Evolutionary conservation across 345 rosid genomes (phyloP), one percentile per base, ranked within the genome.

Genomic region (Sapria himalayana): DNA sequence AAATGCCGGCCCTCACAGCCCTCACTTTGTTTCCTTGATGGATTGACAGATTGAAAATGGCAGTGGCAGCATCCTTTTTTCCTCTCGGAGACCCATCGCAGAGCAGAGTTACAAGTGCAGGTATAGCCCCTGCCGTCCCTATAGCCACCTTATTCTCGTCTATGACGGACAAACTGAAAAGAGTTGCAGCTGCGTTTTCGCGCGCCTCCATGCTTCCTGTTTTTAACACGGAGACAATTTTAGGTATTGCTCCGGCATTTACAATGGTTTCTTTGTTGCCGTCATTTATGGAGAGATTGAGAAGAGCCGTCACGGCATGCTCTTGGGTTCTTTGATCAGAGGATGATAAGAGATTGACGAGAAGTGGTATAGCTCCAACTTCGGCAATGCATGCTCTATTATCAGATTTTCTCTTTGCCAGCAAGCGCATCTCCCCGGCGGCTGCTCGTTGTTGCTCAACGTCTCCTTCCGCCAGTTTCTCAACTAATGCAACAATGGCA

Each of bases 21-120:
- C 98, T 80, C 0, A 81, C 93, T 54, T 82, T 89, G 58, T 89
- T 89, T 22, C 98, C 98, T 48, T 89, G 98, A 59, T 89, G 82
- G 56, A 89, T 82, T 13, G 78, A 72, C 9, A 89, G 76, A 51
- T 89, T 89, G 58, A 89, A 89, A 15, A 82, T 79, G 3, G 98
- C 94, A n/a, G 93, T 82, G 19, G 94, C 93, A 9, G 98, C 98
- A 39, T 89, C 93, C 49, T 82, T 89, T 55, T 89, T 89, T 37
- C 93, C 98, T 67, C 95, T 59, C 9, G 91, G 78, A 33, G 98
- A 70, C 44, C 94, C 98, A 27, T 89, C 85, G 8, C 85, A 62
- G 5, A 89, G 81, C 55, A 89, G 52, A 29, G 57, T 71, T 60
- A 89, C 74, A 22, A 89, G 92, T 8, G 92, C 95, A 5, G 93